Conservation (phyloP, 2,329 filamentous ascomycete genomes). For the Graphilbum fragrans region DNA sequence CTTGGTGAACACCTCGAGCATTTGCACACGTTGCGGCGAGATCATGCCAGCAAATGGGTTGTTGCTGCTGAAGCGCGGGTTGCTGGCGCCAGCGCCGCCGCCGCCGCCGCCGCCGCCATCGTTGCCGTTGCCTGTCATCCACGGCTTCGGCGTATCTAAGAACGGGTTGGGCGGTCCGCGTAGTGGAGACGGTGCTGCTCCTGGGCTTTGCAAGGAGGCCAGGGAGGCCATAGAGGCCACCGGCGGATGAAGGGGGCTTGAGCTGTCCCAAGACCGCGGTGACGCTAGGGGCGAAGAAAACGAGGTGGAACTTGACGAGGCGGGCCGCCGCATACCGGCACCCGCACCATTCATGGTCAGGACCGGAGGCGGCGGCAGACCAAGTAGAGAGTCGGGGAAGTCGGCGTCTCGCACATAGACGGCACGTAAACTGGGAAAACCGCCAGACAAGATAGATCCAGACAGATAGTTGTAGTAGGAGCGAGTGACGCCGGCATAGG, state of each 20-base stretch:
- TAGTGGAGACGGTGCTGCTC: too few species aligned
- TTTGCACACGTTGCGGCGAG: conserved; percentile 16
- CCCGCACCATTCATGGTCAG: too few species aligned
- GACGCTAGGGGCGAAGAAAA: conserved; percentile 13
- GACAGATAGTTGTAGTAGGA: conserved; percentile 80
- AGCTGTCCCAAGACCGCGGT: conserved; percentile 2
- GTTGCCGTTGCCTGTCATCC: neutral
- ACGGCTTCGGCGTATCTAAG: neutral
- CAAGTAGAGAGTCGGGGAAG: conserved; percentile 69
- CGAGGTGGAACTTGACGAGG: conserved; percentile 19
- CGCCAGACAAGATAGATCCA: conserved; percentile 64
- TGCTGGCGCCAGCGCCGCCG: conserved; percentile 2
- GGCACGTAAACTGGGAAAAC: conserved; percentile 59
- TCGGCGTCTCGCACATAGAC: conserved; percentile 78
- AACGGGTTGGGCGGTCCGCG: conserved; percentile 5
- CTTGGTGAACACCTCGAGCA: conserved; percentile 49
- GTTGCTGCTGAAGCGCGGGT: conserved; percentile 44
- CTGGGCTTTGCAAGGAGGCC: too few species aligned
- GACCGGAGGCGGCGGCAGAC: conserved; percentile 44
- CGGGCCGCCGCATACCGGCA: conserved; percentile 18
- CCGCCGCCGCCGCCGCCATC: conserved; percentile 9
- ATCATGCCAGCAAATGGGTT: conserved; percentile 39
- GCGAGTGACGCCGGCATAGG: conserved; percentile 38
- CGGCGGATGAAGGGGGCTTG: conserved; percentile 8
- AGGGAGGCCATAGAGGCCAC: too few species aligned